Percentiles rank a stretch among this genome's conserved stretches.
These are phyloP conservation scores for Rossbeevera mucosa DNA, from an alignment of 768 basidiomycete genomes.

Conservation along the genomic window DNA sequence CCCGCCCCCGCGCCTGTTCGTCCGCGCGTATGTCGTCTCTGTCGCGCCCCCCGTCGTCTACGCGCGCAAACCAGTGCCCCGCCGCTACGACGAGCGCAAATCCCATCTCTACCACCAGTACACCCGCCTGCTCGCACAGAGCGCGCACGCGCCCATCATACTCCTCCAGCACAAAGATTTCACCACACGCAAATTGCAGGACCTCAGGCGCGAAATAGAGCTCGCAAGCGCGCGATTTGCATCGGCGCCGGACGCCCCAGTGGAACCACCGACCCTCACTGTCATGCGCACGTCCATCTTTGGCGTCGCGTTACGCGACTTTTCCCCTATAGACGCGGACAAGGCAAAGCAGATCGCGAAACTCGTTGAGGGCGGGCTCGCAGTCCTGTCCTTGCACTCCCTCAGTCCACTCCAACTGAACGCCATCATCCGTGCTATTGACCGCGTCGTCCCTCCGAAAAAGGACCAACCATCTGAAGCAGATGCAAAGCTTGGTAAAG, in stretches of 20 bases:
- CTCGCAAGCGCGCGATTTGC: slow-evolving; percentile 45
- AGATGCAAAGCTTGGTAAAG: slow-evolving; percentile 38
- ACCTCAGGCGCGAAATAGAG: slow-evolving; percentile 64
- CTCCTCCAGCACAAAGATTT: slow-evolving; percentile 79
- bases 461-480: slow-evolving; percentile 49
- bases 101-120: slow-evolving; percentile 79
- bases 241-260: slow-evolving; percentile 25
- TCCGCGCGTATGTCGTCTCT: slow-evolving; percentile 54
- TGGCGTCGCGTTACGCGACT: slow-evolving; percentile 69
- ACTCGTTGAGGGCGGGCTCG: slow-evolving; percentile 56
- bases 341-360: slow-evolving; percentile 51
- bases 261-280: slow-evolving; percentile 50
- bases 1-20: neutral
- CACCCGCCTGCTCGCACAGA: slow-evolving; percentile 59
- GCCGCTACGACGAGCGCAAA: slow-evolving; percentile 77
- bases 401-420: slow-evolving; percentile 71
- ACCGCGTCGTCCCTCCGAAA: slow-evolving; percentile 60
- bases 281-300: slow-evolving; percentile 76
- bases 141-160: slow-evolving; percentile 57
- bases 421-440: slow-evolving; percentile 62
- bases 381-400: slow-evolving; percentile 58
- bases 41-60: slow-evolving; percentile 48
- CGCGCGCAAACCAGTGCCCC: slow-evolving; percentile 51
- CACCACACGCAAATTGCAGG: slow-evolving; percentile 58
- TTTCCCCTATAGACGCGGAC: slow-evolving; percentile 44